Conservation (phyloP, 352 stramenopile genomes). For the Achlya hypogyna region DNA sequence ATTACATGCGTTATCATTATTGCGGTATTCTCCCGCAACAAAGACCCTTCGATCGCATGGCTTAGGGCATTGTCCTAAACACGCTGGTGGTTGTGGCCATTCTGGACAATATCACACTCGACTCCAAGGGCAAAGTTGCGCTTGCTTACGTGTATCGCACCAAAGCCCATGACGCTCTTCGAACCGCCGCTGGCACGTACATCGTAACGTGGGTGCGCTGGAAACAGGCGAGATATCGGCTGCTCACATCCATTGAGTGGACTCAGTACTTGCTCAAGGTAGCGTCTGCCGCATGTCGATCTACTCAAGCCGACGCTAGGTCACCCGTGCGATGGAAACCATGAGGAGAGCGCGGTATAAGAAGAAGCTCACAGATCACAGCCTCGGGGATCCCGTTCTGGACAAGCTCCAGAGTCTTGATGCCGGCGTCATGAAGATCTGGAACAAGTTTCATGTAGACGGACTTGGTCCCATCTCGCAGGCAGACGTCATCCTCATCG, state of each 20-base stretch:
- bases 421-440: neutral
- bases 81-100: slow-evolving; percentile 1
- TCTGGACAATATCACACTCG: neutral
- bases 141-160: neutral
- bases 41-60: neutral
- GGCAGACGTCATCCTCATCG: neutral
- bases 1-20: neutral
- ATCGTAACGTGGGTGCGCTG: neutral
- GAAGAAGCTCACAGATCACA: neutral
- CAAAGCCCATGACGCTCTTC: neutral
- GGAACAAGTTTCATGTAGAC: neutral
- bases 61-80: neutral
- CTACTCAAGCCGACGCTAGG: neutral
- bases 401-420: slow-evolving; percentile 1
- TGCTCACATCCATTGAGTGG: neutral
- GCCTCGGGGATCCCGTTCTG: neutral
- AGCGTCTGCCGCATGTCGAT: neutral
- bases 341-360: neutral
- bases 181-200: neutral
- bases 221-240: neutral
- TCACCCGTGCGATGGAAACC: neutral
- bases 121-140: neutral
- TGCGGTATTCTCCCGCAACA: neutral
- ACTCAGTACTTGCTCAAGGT: neutral
- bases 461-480: neutral